Evolutionary conservation across 2,329 filamentous ascomycete species (phyloP), one percentile per base, ranked within the genome.

Genomic region (Knoxdaviesia capensis): DNA sequence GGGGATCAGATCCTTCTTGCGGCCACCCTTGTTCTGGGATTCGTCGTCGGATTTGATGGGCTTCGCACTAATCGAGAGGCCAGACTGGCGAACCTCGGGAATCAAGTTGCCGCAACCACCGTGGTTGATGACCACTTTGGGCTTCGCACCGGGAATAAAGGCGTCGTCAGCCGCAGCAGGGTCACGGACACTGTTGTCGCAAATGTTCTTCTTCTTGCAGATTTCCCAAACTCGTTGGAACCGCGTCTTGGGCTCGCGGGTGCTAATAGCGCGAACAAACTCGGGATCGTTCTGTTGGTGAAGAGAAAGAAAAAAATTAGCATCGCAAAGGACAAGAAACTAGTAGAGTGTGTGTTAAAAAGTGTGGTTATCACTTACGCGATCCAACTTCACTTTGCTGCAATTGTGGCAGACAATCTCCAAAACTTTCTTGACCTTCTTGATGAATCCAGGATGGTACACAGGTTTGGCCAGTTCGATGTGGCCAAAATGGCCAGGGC

Each of bases 341-440:
- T 2, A 20, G 2, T 3, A 20, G 20, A 20, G 20, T 20, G 20
- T 20, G 20, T 20, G 20, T 20, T 20, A 2, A 20, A 20, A 20
- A 20, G 20, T 20, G 20, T 20, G 20, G 20, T 20, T 20, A 20
- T 20, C 20, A 92, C 88, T 85, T 79, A 96, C 88, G 79, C 85
- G 83, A 74, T 96, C 87, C 64, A 86, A 80, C 69, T 94, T 75
- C 57, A 96, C 84, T 69, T 90, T 93, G 65, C 87, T 88, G 71
- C 92, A 98, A 62, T 92, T 94, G 66, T 94, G 87, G 72, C 92
- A 98, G 61, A 98, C 87, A 52, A 87, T 90, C 71, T 98, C 92
- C 60, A 98, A 69, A 53, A 99, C 76, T 70, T 96, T 98, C 71
- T 99, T 98, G 64, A 94, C 87, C 68, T 96, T 96, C 61, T 84